A percentile compares a stretch with the other conserved stretches of the same genome.
Evolutionary conservation across 441 rosid species (phyloP).

Genomic region (Breynia disticha): DNA sequence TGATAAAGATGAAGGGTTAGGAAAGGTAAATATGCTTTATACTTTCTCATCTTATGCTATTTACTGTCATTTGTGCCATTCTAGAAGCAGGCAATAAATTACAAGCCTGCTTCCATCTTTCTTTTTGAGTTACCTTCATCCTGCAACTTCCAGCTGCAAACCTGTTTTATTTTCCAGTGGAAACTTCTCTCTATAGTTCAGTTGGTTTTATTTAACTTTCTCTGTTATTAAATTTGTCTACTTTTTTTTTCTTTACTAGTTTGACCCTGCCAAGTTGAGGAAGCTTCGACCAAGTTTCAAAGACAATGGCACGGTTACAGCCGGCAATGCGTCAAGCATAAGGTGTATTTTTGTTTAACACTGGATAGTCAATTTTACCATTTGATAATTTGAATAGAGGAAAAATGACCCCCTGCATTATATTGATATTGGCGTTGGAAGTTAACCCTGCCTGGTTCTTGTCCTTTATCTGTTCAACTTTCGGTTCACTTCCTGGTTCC

Average conservation of each 20-base stretch:
- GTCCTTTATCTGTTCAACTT: neutral
- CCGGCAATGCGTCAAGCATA: slow-evolving; percentile 98
- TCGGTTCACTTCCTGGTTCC: neutral
- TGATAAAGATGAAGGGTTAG: slow-evolving; percentile 92
- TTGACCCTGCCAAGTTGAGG: slow-evolving; percentile 83
- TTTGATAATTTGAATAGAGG: neutral
- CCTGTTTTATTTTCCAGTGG: neutral
- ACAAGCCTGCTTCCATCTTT: too few species aligned
- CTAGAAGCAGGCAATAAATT: too few species aligned
- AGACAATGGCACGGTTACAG: slow-evolving; percentile 82
- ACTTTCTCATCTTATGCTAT: too few species aligned
- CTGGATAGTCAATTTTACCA: too few species aligned
- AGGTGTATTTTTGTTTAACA: slow-evolving; percentile 64
- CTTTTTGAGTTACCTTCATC: too few species aligned
- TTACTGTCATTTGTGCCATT: neutral
- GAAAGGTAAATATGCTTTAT: slow-evolving; percentile 51
- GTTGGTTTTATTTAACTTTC: neutral
- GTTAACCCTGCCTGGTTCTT: too few species aligned
- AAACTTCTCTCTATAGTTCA: neutral
- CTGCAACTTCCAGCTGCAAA: slow-evolving; percentile 1
- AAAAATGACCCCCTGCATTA: neutral
- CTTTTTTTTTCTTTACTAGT: slow-evolving; percentile 41
- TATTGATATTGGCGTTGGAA: neutral
- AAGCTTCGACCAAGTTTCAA: slow-evolving; percentile 96
- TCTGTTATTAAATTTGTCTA: neutral